Conservation (phyloP, 495 filamentous ascomycete genomes). For the Clavariopsis aquatica region DNA sequence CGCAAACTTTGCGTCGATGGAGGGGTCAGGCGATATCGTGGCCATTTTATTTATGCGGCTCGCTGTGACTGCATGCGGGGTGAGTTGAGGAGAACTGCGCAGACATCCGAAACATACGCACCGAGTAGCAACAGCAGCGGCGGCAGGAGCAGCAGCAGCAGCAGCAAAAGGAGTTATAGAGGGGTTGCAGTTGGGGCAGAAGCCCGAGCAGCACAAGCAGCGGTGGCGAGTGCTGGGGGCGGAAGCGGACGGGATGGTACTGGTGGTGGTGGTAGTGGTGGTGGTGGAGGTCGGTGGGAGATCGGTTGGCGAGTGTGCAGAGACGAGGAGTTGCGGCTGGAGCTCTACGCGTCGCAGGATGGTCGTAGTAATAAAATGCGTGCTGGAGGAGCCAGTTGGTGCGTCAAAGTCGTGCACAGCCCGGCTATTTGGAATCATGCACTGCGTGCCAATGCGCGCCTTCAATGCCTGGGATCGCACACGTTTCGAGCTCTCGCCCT, state of each 20-base stretch:
- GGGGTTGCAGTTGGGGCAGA: too few relatives aligned
- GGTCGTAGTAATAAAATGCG: neutral
- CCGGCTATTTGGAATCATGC: constrained; percentile 39
- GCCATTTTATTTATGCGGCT: constrained; percentile 36
- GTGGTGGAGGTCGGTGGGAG: neutral
- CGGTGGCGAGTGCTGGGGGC: neutral
- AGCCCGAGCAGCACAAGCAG: neutral
- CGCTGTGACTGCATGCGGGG: constrained; percentile 33
- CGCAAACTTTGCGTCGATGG: constrained; percentile 22
- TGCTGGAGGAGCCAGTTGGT: neutral
- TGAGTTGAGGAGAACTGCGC: neutral
- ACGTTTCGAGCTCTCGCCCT: neutral
- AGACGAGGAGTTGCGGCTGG: constrained; percentile 28
- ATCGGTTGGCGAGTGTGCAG: neutral
- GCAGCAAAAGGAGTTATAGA: too few relatives aligned
- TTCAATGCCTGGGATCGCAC: constrained; percentile 7
- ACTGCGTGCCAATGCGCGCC: constrained; percentile 9
- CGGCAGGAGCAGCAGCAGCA: neutral
- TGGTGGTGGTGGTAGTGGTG: neutral
- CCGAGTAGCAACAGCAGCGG: neutral
- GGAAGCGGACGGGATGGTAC: neutral
- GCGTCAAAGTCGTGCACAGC: constrained; percentile 29
- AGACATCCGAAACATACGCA: constrained; percentile 5
- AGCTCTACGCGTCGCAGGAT: constrained; percentile 31
- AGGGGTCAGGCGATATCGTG: constrained; percentile 34